Evolutionary conservation across 1,139 yeast genomes (phyloP).

Genomic region (Kluyveromyces sp.): DNA sequence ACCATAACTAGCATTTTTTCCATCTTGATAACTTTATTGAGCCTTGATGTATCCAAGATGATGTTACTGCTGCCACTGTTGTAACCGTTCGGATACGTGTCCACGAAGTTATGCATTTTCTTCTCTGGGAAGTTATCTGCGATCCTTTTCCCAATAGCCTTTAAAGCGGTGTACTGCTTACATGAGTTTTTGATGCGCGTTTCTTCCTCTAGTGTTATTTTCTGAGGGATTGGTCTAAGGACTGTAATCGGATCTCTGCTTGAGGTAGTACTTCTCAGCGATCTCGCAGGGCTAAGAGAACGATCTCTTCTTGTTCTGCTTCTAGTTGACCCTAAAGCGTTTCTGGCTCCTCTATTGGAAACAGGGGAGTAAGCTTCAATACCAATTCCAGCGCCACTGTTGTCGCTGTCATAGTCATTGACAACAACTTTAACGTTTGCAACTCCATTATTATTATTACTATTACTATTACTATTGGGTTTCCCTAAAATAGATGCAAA

Average conservation of each 20-base stretch:
- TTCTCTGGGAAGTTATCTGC: conserved; percentile 5
- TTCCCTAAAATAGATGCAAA: no score
- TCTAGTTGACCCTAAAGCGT: neutral
- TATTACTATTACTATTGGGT: no score
- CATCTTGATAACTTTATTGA: conserved; percentile 56
- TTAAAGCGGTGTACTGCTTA: conserved; percentile 4
- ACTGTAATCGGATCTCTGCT: neutral
- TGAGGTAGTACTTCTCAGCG: neutral
- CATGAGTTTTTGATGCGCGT: conserved; percentile 1
- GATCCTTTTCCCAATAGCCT: conserved; percentile 4
- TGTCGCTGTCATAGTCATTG: no score
- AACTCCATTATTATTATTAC: no score
- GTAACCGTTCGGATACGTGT: conserved; percentile 8
- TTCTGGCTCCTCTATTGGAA: no score
- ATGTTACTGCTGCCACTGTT: conserved; percentile 7
- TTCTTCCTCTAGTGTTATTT: neutral
- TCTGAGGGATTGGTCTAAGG: neutral
- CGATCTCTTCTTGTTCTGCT: neutral
- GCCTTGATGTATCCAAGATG: conserved; percentile 9
- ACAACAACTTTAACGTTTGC: no score
- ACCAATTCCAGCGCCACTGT: no score
- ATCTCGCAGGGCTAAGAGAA: neutral
- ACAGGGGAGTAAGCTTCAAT: no score
- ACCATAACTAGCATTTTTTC: conserved; percentile 63
- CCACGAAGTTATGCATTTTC: conserved; percentile 10